phyloP scores from a whole-genome alignment of 1,139 yeast genomes.

The Geotrichum carabidarum region DNA sequence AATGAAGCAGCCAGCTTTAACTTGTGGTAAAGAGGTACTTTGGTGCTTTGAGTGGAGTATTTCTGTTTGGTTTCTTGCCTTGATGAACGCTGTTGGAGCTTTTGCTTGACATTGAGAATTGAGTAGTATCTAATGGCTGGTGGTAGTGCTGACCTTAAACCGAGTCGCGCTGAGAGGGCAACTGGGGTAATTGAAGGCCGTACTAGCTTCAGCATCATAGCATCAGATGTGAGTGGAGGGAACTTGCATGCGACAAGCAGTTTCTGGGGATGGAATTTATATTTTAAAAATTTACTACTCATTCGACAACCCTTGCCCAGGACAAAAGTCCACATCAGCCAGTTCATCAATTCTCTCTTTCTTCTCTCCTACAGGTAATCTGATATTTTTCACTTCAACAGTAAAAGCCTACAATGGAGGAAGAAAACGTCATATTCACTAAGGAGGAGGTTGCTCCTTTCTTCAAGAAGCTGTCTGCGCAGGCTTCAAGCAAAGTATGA shows the following conservation, averaged over 20 bases:
- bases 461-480: constrained; percentile 54
- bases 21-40: constrained; percentile 4
- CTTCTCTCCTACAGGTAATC: neutral
- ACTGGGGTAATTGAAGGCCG: neutral
- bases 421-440: constrained; percentile 47
- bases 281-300: neutral
- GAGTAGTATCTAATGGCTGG: neutral
- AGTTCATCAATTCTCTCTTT: neutral
- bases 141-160: neutral
- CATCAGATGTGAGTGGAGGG: neutral
- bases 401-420: constrained; percentile 26
- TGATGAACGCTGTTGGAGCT: neutral
- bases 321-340: constrained; percentile 15
- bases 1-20: constrained; percentile 45
- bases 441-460: constrained; percentile 59
- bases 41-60: constrained; percentile 1
- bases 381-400: neutral
- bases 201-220: neutral
- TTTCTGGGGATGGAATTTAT: constrained; percentile 1
- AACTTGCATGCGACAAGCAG: neutral
- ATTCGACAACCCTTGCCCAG: constrained; percentile 8
- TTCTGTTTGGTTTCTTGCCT: neutral
- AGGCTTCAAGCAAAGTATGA: constrained; percentile 63
- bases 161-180: neutral
- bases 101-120: neutral